These are phyloP conservation scores for Ceratobasidium papillatum DNA, from an alignment of 1,284 basidiomycete genomes.

Conservation along the genomic window DNA sequence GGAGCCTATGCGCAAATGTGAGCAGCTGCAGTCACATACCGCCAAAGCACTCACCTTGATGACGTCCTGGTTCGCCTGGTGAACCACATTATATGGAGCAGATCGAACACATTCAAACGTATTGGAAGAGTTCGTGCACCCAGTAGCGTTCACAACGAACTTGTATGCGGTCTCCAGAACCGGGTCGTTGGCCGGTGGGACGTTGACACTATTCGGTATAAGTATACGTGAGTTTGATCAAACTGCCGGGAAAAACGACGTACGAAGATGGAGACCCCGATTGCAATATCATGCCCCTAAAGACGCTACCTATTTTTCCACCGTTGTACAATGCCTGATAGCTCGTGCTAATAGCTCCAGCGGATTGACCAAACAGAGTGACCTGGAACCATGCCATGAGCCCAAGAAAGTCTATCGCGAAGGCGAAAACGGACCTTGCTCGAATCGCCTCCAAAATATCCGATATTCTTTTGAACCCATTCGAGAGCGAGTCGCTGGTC, in stretches of 20 bases:
- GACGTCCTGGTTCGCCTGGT: constrained; percentile 7
- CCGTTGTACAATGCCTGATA: constrained; percentile 45
- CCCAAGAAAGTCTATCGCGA: not conserved
- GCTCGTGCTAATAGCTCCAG: constrained; percentile 47
- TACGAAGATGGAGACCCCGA: constrained; percentile 42
- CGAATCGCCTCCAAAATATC: constrained; percentile 57
- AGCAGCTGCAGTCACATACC: not conserved
- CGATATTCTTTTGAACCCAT: constrained; percentile 59
- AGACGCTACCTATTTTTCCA: constrained; percentile 35
- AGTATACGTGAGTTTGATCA: not conserved
- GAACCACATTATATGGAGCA: constrained; percentile 13
- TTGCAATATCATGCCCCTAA: constrained; percentile 43
- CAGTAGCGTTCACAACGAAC: constrained; percentile 13
- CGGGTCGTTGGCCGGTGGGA: constrained; percentile 8
- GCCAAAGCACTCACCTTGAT: not conserved
- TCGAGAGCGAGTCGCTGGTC: constrained; percentile 57
- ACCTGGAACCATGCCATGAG: constrained; percentile 39
- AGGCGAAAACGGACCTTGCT: constrained; percentile 47
- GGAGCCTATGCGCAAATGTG: not conserved
- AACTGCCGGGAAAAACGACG: not conserved
- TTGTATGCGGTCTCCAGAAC: constrained; percentile 25
- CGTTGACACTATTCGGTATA: constrained; percentile 9
- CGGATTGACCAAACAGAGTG: constrained; percentile 48
- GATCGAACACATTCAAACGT: constrained; percentile 31
- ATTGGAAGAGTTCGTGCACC: constrained; percentile 15